Conservation (phyloP, 495 filamentous ascomycete genomes). For the Podospora conica region DNA sequence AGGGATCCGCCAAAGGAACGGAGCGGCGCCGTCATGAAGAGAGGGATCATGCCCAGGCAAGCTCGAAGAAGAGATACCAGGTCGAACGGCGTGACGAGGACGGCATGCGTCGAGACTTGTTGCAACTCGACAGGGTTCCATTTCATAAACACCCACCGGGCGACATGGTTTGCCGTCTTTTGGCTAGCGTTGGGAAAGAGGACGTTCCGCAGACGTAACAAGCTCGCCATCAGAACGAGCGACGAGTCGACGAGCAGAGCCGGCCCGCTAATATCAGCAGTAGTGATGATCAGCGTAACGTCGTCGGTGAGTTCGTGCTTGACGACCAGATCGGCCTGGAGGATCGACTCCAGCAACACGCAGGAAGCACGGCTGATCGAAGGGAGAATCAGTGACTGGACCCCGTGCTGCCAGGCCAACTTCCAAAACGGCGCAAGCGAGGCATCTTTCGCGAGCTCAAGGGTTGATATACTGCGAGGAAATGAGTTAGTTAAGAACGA, state of each 20-base stretch:
- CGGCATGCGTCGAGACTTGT: conserved; percentile 36
- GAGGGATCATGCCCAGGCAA: conserved; percentile 32
- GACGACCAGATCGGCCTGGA: conserved; percentile 56
- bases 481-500: conserved; percentile 15
- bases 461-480: conserved; percentile 11
- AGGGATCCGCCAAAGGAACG: conserved; percentile 36
- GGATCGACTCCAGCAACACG: conserved; percentile 61
- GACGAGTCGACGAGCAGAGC: conserved; percentile 72
- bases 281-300: conserved; percentile 61
- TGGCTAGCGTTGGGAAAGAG: conserved; percentile 60
- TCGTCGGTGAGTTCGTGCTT: conserved; percentile 57
- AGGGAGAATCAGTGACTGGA: conserved; percentile 62
- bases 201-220: conserved; percentile 52
- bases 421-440: conserved; percentile 49
- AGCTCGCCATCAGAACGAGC: conserved; percentile 61
- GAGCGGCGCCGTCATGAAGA: conserved; percentile 21
- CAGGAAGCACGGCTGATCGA: conserved; percentile 74
- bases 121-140: conserved; percentile 58
- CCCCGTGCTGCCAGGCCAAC: conserved; percentile 67
- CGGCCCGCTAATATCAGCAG: conserved; percentile 75
- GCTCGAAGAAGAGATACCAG: conserved; percentile 41
- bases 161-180: conserved; percentile 59
- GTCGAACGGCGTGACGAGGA: conserved; percentile 37
- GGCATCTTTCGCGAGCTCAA: conserved; percentile 17
- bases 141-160: conserved; percentile 71